These are phyloP conservation scores for Laetiporus sulphureus DNA, from an alignment of 1,284 basidiomycete genomes.

Conservation along the genomic window DNA sequence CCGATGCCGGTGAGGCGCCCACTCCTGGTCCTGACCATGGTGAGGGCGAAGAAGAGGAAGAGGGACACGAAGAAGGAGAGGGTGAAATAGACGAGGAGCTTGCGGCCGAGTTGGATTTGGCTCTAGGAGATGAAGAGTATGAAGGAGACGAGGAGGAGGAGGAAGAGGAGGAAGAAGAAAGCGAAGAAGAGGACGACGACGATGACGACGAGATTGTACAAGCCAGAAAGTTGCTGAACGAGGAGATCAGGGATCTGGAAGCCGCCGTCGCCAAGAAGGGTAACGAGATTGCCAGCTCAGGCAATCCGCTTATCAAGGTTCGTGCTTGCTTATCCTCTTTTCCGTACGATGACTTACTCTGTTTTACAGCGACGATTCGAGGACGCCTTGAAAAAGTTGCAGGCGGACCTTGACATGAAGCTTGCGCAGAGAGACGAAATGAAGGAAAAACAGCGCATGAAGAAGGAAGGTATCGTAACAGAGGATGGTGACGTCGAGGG, in stretches of 20 bases:
- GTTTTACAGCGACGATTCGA: conserved; percentile 80
- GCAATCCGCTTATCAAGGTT: conserved; percentile 85
- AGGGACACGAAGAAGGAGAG: conserved; percentile 59
- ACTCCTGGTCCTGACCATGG: conserved; percentile 52
- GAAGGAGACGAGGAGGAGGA: conserved; percentile 59
- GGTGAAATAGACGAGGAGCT: conserved; percentile 78
- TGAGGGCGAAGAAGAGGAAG: conserved; percentile 50
- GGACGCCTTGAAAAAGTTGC: conserved; percentile 84
- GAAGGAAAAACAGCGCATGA: conserved; percentile 60
- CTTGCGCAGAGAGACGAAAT: conserved; percentile 73
- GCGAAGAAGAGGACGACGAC: conserved; percentile 59
- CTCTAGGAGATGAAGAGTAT: conserved; percentile 45
- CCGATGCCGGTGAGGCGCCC: conserved; percentile 56
- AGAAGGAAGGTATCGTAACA: conserved; percentile 51
- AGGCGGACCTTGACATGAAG: conserved; percentile 84
- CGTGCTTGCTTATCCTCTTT: conserved; percentile 12
- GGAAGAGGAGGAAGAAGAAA: conserved; percentile 62
- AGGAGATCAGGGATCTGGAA: conserved; percentile 88
- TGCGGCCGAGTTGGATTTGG: conserved; percentile 68
- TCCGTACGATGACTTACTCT: background rate
- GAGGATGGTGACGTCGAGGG: conserved; percentile 40
- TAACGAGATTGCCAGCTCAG: conserved; percentile 78
- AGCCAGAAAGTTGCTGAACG: conserved; percentile 75
- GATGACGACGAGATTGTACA: conserved; percentile 63
- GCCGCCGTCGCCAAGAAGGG: conserved; percentile 84